Evolutionary conservation across 1,284 basidiomycete species (phyloP), one percentile per base, ranked within the genome.

Genomic region (Microbotryum lychnidis-dioicae): DNA sequence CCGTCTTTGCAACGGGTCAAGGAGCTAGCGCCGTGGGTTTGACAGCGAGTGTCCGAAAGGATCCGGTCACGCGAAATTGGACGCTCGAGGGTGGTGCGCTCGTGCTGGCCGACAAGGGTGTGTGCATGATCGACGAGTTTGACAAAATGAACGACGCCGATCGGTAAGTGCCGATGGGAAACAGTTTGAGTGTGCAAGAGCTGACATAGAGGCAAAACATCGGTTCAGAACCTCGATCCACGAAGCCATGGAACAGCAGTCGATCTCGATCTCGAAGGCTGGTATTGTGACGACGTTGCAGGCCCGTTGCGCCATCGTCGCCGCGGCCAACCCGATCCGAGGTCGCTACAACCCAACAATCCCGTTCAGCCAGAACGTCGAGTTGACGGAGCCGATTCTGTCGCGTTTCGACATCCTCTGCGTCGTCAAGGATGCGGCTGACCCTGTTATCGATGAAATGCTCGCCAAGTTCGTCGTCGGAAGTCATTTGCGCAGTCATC

Each of bases 171-270:
- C 10, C 21, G 37, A 44, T 5, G 42, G 23, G 4, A 21, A 9
- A 21, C 37, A 33, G 42, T 20, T 23, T 23, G 8, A 25, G 2
- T 51, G 18, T 16, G 23, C 6, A 54, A 8, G 58, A 2, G 37
- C 6, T 18, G 8, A 10, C 29, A 10, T 31, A 54, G 12, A 65
- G 20, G 18, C 2, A 51, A 16, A 31, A 27, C 16, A 12, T 16
- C 31, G 21, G 18, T 47, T 16, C 76, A 82, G 92, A 67, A 97
- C 94, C 14, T 97, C 92, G 8, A 98, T 98, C 72, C 96, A 98
- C 79, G 94, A 99, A 76, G 96, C 96, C 2, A 99, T 99, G 94
- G 94, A 99, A 76, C 94, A 99, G 77, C 94, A 99, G 75, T 88
- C 89, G n/a, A 99, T 99, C 71, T 97, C 94, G 1, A 97, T 99